Conservation (phyloP, 257 asterid genomes). For the Fraxinus cuspidata region DNA sequence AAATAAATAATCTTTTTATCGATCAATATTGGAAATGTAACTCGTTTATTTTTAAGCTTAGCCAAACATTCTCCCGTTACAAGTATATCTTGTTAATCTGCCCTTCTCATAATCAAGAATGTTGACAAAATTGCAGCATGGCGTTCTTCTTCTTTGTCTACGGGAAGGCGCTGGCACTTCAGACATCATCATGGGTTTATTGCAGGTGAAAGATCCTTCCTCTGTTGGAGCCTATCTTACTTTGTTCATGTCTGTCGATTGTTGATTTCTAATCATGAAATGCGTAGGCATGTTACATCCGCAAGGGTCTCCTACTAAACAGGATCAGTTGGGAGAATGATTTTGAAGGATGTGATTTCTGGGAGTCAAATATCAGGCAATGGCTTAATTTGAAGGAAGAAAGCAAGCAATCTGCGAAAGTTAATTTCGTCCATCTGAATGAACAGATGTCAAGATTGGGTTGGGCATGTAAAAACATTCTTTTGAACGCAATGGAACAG, state of each 20-base stretch:
- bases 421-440: slow-evolving; percentile 32
- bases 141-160: slow-evolving; percentile 64
- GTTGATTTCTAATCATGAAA: background rate
- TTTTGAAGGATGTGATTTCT: slow-evolving; percentile 35
- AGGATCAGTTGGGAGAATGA: slow-evolving; percentile 31
- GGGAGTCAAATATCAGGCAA: slow-evolving; percentile 33
- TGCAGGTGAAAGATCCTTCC: slow-evolving; percentile 55
- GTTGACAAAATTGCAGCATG: slow-evolving; percentile 42
- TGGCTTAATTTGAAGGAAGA: slow-evolving; percentile 64
- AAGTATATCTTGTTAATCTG: background rate
- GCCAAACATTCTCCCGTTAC: background rate
- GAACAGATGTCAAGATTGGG: slow-evolving; percentile 62
- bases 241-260: background rate
- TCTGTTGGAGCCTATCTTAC: background rate
- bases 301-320: slow-evolving; percentile 40
- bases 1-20: background rate
- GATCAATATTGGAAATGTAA: background rate
- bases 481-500: slow-evolving; percentile 69
- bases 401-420: slow-evolving; percentile 51
- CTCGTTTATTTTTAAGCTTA: background rate
- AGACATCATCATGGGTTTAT: slow-evolving; percentile 60
- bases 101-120: slow-evolving; percentile 18
- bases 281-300: slow-evolving; percentile 66
- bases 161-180: slow-evolving; percentile 76
- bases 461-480: slow-evolving; percentile 74